A percentile compares a stretch with the other conserved stretches of the same genome.
Conservation (phyloP, 106 monocot genomes). For the Phalaenopsis aphrodite region DNA sequence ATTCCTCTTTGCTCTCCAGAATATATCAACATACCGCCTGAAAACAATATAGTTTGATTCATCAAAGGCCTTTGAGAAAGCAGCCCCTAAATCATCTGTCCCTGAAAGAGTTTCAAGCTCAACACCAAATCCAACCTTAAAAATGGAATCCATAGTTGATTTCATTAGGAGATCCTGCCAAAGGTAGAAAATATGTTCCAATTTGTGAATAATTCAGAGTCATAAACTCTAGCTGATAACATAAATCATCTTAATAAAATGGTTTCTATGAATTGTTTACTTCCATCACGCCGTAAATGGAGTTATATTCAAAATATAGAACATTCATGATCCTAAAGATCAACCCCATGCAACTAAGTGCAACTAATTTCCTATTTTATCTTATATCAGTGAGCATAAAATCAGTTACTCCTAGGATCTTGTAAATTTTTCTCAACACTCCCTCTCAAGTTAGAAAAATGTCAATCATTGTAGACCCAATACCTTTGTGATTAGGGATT, state of each 20-base stretch:
- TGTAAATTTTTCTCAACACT: no score
- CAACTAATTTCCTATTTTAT: no score
- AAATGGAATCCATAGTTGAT: conserved; percentile 44
- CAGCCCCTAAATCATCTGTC: conserved; percentile 10
- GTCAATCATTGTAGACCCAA: no score
- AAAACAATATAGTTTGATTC: conserved; percentile 31
- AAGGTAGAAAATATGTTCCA: neutral
- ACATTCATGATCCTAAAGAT: no score
- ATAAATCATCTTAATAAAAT: neutral
- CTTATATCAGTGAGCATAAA: no score
- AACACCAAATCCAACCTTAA: conserved; percentile 51
- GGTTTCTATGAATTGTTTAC: no score
- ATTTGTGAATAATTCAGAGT: neutral
- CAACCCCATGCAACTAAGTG: no score
- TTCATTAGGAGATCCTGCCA: conserved; percentile 34
- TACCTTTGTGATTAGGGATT: no score
- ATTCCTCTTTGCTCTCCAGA: conserved; percentile 36
- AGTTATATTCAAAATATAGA: no score
- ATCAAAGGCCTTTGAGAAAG: conserved; percentile 45
- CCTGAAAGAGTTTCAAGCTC: conserved; percentile 36
- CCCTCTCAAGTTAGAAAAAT: no score
- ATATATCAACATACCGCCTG: conserved; percentile 25
- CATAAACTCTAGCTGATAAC: neutral
- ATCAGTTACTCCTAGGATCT: no score
- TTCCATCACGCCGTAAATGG: no score